Percentiles rank a stretch among this genome's conserved stretches.
These are phyloP conservation scores for Cicer judaicum DNA, from an alignment of 306 rosid species.

Conservation along the genomic window DNA sequence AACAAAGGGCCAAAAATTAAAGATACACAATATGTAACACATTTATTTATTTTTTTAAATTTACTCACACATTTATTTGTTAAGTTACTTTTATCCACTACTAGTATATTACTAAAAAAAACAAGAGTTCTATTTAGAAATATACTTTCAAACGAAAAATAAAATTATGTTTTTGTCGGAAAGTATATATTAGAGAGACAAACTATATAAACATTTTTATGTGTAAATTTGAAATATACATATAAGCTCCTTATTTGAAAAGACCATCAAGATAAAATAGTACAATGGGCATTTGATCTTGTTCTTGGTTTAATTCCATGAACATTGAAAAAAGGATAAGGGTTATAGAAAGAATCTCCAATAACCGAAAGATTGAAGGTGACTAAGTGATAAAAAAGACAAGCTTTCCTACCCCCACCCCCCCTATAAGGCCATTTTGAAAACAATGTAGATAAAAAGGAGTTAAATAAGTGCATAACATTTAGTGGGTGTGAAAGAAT, in stretches of 20 bases:
- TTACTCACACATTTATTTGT: too few relatives aligned
- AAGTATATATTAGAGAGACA: too few relatives aligned
- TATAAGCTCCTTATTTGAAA: background rate
- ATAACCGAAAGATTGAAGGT: slow-evolving; percentile 41
- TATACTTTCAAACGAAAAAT: too few relatives aligned
- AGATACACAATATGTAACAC: background rate
- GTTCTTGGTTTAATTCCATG: slow-evolving; percentile 38
- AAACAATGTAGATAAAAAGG: slow-evolving; percentile 36
- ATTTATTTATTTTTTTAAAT: background rate
- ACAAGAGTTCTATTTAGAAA: too few relatives aligned
- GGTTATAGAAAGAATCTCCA: slow-evolving; percentile 21
- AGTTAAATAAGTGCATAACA: background rate
- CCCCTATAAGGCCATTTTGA: background rate
- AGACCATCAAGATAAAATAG: slow-evolving; percentile 33
- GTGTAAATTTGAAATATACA: too few relatives aligned
- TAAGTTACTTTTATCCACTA: too few relatives aligned
- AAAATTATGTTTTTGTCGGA: too few relatives aligned
- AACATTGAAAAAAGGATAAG: slow-evolving; percentile 37
- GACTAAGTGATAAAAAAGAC: slow-evolving; percentile 19
- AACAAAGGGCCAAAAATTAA: background rate
- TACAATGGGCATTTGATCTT: background rate
- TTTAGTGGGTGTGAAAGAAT: slow-evolving; percentile 43
- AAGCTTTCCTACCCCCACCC: slow-evolving; percentile 30
- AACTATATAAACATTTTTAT: too few relatives aligned
- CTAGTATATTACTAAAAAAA: too few relatives aligned